Evolutionary conservation across 257 asterid species (phyloP).

Genomic region (Solanum arcanum): DNA sequence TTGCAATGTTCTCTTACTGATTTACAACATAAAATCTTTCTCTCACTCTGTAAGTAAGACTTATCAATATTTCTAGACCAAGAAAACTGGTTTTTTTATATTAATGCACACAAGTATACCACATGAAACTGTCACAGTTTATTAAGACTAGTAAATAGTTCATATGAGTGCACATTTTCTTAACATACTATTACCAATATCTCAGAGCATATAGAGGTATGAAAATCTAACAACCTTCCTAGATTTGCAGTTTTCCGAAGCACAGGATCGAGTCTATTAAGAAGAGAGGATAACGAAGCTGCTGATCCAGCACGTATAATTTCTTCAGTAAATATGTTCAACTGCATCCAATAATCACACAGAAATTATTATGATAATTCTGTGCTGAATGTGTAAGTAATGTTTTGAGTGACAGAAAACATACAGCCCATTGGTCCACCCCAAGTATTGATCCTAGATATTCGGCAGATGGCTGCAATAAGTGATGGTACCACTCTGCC

Average conservation of each 20-base stretch:
- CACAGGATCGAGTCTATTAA: constrained; percentile 90
- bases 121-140: neutral
- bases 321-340: constrained; percentile 93
- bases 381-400: neutral
- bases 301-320: constrained; percentile 96
- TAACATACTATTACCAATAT: neutral
- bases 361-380: neutral
- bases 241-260: constrained; percentile 86
- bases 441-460: constrained; percentile 88
- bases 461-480: constrained; percentile 96
- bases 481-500: constrained; percentile 75
- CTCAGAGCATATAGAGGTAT: neutral
- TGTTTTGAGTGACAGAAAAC: constrained; percentile 7
- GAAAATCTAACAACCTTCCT: constrained; percentile 58
- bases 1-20: neutral
- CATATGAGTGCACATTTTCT: neutral
- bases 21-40: neutral
- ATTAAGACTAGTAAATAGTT: neutral
- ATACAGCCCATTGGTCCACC: constrained; percentile 83
- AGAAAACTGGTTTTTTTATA: neutral
- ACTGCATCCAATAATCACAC: constrained; percentile 34
- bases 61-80: neutral
- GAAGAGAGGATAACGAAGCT: constrained; percentile 89
- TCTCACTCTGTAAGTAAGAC: neutral
- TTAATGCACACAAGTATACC: neutral